Conservation (phyloP, 1,284 basidiomycete species). For the Lentinula novae-zelandiae region DNA sequence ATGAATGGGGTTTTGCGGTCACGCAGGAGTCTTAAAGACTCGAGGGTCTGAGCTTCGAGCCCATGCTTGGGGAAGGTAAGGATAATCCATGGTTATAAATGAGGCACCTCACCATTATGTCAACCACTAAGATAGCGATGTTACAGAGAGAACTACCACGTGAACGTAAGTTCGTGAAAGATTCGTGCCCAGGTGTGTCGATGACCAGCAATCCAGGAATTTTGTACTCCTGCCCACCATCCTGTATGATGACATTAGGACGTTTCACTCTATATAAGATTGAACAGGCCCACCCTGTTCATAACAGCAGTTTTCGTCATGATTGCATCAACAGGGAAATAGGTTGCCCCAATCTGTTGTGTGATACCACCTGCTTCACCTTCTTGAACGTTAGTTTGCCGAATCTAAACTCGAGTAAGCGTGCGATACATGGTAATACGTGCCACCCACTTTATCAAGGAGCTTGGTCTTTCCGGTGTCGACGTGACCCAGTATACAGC, state of each 20-base stretch:
- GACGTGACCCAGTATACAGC: conserved; percentile 99
- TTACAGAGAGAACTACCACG: conserved; percentile 98
- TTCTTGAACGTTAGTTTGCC: conserved; percentile 99
- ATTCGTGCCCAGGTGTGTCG: conserved; percentile 99
- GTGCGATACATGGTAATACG: neutral
- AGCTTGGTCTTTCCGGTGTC: conserved; percentile 99
- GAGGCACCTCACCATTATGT: conserved; percentile 78
- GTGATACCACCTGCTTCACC: conserved; percentile 99
- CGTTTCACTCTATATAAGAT: neutral
- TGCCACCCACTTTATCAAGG: conserved; percentile 77
- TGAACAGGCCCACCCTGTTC: conserved; percentile 60
- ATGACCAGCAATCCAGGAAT: conserved; percentile 96
- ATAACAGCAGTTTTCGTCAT: conserved; percentile 89
- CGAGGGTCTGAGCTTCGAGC: conserved; percentile 95
- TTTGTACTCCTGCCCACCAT: conserved; percentile 88
- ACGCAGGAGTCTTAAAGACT: conserved; percentile 89
- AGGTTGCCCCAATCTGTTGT: conserved; percentile 99
- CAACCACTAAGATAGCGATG: conserved; percentile 98
- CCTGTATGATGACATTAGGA: conserved; percentile 36
- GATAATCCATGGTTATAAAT: neutral
- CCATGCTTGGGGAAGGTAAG: conserved; percentile 66
- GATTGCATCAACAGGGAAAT: conserved; percentile 98
- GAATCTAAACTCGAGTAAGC: conserved; percentile 61
- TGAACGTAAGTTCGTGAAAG: conserved; percentile 95
- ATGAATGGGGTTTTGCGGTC: conserved; percentile 99